A percentile compares a stretch with the other conserved stretches of the same genome.
phyloP scores from a whole-genome alignment of 2,329 filamentous ascomycete genomes.

The Aaosphaeria arxii region DNA sequence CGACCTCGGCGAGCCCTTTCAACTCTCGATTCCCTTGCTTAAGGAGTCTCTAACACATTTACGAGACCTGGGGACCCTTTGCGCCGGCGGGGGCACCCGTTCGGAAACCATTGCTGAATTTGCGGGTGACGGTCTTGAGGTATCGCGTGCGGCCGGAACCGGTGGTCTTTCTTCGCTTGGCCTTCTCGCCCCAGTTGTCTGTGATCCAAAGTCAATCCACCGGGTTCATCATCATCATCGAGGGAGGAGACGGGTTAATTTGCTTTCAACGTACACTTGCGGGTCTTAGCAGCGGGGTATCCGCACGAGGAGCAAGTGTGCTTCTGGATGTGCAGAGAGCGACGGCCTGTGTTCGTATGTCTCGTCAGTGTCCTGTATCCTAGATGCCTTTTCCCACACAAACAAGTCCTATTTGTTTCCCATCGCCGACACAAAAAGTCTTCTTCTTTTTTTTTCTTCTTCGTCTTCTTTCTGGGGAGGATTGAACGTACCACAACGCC shows the following conservation, averaged over 20 bases:
- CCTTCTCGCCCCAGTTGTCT: constrained; percentile 99
- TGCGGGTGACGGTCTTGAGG: constrained; percentile 87
- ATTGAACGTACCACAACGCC: constrained; percentile 84
- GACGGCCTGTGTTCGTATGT: constrained; percentile 62
- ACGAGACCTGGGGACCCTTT: constrained; percentile 56
- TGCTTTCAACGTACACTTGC: constrained; percentile 82
- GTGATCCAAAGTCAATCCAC: constrained; percentile 34
- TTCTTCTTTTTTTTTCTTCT: constrained; percentile 1
- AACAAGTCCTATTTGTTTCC: background rate
- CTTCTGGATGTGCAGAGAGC: constrained; percentile 99
- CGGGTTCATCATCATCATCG: background rate
- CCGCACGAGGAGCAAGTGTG: constrained; percentile 94
- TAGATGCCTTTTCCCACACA: too few species aligned
- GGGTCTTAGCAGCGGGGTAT: constrained; percentile 94
- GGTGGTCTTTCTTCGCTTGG: constrained; percentile 99
- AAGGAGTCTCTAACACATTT: constrained; percentile 8
- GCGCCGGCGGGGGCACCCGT: constrained; percentile 81
- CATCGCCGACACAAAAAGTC: constrained; percentile 4
- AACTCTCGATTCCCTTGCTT: background rate
- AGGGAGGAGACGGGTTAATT: background rate
- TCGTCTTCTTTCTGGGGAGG: constrained; percentile 1
- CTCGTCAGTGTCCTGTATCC: too few species aligned
- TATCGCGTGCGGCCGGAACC: constrained; percentile 95
- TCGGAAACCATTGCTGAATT: constrained; percentile 98
- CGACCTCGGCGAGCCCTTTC: background rate